phyloP scores from a whole-genome alignment of 1,284 basidiomycete genomes.

The Ganoderma sinense region DNA sequence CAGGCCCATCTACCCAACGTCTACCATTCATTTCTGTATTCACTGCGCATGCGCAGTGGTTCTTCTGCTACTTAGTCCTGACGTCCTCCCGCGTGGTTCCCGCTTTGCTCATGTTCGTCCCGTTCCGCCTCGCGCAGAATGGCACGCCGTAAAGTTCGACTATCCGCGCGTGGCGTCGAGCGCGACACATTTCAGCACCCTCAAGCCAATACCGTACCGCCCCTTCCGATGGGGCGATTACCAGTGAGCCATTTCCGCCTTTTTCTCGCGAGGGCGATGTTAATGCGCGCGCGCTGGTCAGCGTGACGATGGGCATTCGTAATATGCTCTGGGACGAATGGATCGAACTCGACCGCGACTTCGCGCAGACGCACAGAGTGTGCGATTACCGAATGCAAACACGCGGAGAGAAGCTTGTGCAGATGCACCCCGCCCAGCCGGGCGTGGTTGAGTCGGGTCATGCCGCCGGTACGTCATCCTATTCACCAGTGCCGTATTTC shows the following conservation, averaged over 20 bases:
- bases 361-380: constrained; percentile 59
- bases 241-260: constrained; percentile 52
- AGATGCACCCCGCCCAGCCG: constrained; percentile 45
- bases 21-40: not conserved
- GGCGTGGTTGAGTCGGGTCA: constrained; percentile 58
- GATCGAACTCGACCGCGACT: constrained; percentile 73
- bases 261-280: too few species aligned
- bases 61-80: not conserved
- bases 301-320: constrained; percentile 77
- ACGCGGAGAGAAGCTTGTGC: constrained; percentile 55
- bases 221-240: constrained; percentile 71
- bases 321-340: constrained; percentile 73
- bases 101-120: not conserved
- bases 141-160: constrained; percentile 46
- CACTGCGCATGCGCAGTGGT: not conserved
- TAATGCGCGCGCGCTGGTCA: constrained; percentile 34
- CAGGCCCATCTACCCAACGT: not conserved
- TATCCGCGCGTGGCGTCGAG: constrained; percentile 59
- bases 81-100: too few species aligned
- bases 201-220: constrained; percentile 66
- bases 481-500: too few species aligned
- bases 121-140: constrained; percentile 27
- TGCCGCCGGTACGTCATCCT: constrained; percentile 54
- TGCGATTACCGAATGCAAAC: constrained; percentile 59
- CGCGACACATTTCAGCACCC: constrained; percentile 46